Evolutionary conservation across 345 rosid species (phyloP).

Genomic region (Eucalyptus regnans): DNA sequence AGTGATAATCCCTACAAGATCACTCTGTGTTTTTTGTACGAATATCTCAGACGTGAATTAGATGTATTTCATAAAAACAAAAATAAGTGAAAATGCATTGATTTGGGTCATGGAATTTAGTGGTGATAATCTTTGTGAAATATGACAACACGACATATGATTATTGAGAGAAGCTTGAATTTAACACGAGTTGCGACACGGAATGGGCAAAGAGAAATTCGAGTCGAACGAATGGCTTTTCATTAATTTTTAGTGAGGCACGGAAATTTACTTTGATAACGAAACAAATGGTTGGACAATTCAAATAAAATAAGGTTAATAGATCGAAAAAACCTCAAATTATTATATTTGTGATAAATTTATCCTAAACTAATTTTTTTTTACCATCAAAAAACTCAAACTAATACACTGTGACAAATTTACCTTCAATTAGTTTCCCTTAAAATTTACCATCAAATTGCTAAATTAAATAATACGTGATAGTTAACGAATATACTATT

Average conservation of each 20-base stretch:
- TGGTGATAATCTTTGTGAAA: background rate
- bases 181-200: rapidly evolving
- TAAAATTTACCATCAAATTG: too few relatives aligned
- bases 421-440: too few relatives aligned
- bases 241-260: background rate
- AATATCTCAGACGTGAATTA: background rate
- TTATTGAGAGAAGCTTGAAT: too few relatives aligned
- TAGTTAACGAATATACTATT: rapidly evolving
- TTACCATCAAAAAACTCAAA: too few relatives aligned
- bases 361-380: too few relatives aligned
- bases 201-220: background rate
- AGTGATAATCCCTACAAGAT: background rate
- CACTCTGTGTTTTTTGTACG: background rate
- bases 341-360: too few relatives aligned
- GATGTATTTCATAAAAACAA: background rate
- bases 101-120: background rate
- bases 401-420: rapidly evolving
- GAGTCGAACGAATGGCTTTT: background rate
- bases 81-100: background rate
- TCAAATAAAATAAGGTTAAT: too few relatives aligned
- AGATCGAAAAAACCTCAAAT: too few relatives aligned
- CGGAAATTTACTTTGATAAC: too few relatives aligned
- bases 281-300: background rate
- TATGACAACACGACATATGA: background rate
- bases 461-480: too few relatives aligned